Percentiles rank a stretch among this genome's conserved stretches.
Evolutionary conservation across 2,329 filamentous ascomycete species (phyloP).

Genomic region (Trichoderma sp.): DNA sequence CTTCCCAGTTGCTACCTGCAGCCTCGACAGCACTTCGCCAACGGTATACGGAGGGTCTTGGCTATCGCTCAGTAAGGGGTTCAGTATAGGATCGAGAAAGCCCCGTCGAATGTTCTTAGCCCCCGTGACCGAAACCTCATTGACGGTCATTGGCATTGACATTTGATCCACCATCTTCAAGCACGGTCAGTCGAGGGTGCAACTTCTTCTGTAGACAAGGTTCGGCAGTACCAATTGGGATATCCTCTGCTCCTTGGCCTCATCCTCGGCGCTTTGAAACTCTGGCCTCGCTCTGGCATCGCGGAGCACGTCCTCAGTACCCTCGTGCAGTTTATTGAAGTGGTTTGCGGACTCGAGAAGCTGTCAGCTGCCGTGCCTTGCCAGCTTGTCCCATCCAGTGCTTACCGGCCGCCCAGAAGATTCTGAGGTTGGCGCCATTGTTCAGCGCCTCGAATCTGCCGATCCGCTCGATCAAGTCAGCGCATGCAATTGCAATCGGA

Average conservation of each 20-base stretch:
- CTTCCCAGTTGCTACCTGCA: slow-evolving; percentile 71
- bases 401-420: slow-evolving; percentile 37
- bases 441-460: slow-evolving; percentile 29
- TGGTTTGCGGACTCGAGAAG: slow-evolving; percentile 39
- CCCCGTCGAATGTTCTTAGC: slow-evolving; percentile 78
- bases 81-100: slow-evolving; percentile 81
- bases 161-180: slow-evolving; percentile 65
- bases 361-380: slow-evolving; percentile 26
- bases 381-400: not conserved
- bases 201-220: not conserved
- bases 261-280: slow-evolving; percentile 41
- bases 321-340: slow-evolving; percentile 45
- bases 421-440: slow-evolving; percentile 40
- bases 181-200: slow-evolving; percentile 28
- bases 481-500: not conserved
- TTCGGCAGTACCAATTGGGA: slow-evolving; percentile 39
- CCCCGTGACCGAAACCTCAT: slow-evolving; percentile 80
- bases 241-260: slow-evolving; percentile 44
- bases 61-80: slow-evolving; percentile 72
- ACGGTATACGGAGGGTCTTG: slow-evolving; percentile 72
- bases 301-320: slow-evolving; percentile 41
- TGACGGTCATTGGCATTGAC: slow-evolving; percentile 83
- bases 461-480: slow-evolving; percentile 8
- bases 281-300: slow-evolving; percentile 44
- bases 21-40: slow-evolving; percentile 72